Base-by-base conservation (phyloP, 2,329 filamentous ascomycete genomes). In the Verticillium nubilum region DNA sequence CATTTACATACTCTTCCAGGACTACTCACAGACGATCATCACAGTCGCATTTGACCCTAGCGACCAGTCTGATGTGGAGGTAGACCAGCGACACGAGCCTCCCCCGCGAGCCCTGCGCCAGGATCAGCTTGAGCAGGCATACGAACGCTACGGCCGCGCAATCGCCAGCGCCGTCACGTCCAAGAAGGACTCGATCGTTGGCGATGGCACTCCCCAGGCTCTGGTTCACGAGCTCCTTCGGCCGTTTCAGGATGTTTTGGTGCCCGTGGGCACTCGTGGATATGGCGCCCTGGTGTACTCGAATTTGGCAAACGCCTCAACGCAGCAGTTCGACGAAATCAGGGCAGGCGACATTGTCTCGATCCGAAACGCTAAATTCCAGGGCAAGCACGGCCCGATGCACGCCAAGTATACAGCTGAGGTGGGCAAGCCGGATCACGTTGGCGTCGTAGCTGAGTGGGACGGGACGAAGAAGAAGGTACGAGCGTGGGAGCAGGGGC, bases 391-490 rank as follows among this genome's bases (percentile, higher is more conserved):
- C 66, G 95, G 95, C 1, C 85, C 92, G 4, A 93, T 99, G 90
- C 93, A 98, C 71, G 89, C 91, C 65, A 98, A 97, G 73, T 99
- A 99, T 73, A 88, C 82, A 55, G 79, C 86, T 57, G 95, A 99
- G 66, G 91, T 97, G 1, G 93, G 92, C 64, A 95, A 91, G 71
- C 86, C 85, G 4, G 91, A 94, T 64, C 95, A 99, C 69, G 94
- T 98, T 0, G 95, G 85, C 2, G 79, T 99, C 2, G 94, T 99
- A 4, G 85, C 92, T 10, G 95, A 99, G 73, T 99, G 95, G 95
- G 95, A 99, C 73, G 95, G 95, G 3, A 96, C 92, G 47, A 97
- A 97, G 84, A 97, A 97, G 83, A 97, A 98, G 81, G 89, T 99
- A 27, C 80, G 93, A 28, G 93, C 89, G 1, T 98, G 92, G 91